A percentile compares a stretch with the other conserved stretches of the same genome.
Evolutionary conservation across 2,329 filamentous ascomycete genomes (phyloP).

Genomic region (Cercospora janseana): DNA sequence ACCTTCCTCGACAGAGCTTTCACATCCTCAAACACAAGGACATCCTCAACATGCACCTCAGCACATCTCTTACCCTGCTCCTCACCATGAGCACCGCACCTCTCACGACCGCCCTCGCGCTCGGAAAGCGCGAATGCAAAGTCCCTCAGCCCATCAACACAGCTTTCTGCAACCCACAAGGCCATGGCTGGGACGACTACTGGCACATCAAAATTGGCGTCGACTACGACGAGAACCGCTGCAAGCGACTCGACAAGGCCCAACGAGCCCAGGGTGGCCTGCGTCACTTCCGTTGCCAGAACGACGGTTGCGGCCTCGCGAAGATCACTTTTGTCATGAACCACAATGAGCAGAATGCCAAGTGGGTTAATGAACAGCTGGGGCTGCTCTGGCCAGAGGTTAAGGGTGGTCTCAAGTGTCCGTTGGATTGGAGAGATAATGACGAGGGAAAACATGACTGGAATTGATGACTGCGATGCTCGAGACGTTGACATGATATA

Average conservation of each 20-base stretch:
- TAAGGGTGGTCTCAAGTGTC: not conserved
- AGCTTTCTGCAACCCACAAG: not conserved
- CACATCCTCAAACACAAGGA: not conserved
- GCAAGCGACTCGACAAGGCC: not conserved
- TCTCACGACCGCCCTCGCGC: not conserved
- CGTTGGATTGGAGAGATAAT: not conserved
- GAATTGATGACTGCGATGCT: too few relatives aligned
- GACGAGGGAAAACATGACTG: too few relatives aligned
- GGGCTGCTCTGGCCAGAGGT: not conserved
- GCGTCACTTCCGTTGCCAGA: not conserved
- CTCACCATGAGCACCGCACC: not conserved
- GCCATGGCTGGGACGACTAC: not conserved
- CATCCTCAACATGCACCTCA: not conserved
- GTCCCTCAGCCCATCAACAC: not conserved
- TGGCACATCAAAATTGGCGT: constrained; percentile 6
- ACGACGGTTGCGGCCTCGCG: not conserved
- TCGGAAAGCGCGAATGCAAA: not conserved
- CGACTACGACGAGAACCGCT: not conserved
- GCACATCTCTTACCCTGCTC: not conserved
- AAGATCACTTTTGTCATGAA: not conserved
- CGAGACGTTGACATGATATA: too few relatives aligned
- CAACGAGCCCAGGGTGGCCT: not conserved
- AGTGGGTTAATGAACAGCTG: constrained; percentile 1
- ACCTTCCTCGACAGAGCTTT: not conserved
- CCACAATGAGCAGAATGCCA: not conserved